A percentile compares a stretch with the other conserved stretches of the same genome.
These are phyloP conservation scores for Cordyceps militaris DNA, from an alignment of 2,329 filamentous ascomycete genomes.

Conservation along the genomic window DNA sequence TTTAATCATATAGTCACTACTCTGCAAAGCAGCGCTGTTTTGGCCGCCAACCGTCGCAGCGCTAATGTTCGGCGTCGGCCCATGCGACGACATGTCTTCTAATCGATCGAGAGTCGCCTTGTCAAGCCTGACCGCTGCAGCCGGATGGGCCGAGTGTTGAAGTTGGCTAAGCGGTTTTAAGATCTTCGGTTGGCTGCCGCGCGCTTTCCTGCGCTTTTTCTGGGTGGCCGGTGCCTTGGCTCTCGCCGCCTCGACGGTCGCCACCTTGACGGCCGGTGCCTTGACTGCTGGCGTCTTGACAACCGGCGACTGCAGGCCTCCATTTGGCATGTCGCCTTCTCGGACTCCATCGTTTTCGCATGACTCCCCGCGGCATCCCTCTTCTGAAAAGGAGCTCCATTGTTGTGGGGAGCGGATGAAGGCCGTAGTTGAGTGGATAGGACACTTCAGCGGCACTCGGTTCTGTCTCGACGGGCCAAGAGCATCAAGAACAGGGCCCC, in stretches of 20 bases:
- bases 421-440: background rate
- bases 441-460: background rate
- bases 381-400: background rate
- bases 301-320: too few relatives aligned
- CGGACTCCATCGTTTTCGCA: background rate
- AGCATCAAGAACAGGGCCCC: conserved; percentile 32
- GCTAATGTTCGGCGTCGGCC: background rate
- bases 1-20: too few relatives aligned
- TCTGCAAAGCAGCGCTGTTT: too few relatives aligned
- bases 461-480: conserved; percentile 25
- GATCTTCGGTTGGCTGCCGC: too few relatives aligned
- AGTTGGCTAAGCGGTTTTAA: background rate
- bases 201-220: too few relatives aligned
- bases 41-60: background rate
- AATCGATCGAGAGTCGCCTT: background rate
- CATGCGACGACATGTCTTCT: background rate
- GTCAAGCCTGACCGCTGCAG: background rate
- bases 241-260: too few relatives aligned
- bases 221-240: too few relatives aligned
- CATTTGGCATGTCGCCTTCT: background rate
- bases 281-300: background rate
- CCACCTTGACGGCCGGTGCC: too few relatives aligned
- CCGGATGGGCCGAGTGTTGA: background rate
- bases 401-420: background rate
- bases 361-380: background rate